These are phyloP conservation scores for Rosa persica DNA, from an alignment of 306 rosid species.

Conservation along the genomic window DNA sequence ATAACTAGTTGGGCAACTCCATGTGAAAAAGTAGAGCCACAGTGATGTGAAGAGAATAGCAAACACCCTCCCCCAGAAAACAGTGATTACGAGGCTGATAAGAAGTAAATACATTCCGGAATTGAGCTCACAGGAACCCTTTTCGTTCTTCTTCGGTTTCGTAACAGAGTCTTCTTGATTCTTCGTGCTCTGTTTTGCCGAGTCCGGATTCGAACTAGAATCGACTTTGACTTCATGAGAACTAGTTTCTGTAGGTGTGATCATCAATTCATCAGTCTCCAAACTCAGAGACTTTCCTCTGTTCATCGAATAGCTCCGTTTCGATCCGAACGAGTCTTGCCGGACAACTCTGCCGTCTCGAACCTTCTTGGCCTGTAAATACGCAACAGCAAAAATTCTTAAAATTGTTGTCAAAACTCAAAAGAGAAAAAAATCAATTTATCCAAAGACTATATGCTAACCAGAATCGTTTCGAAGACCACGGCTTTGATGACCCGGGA, in stretches of 20 bases:
- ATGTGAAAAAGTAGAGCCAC: constrained; percentile 39
- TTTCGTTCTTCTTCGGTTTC: constrained; percentile 27
- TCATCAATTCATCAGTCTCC: constrained; percentile 14
- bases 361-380: constrained; percentile 41
- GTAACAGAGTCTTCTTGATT: not conserved
- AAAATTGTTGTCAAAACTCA: not conserved
- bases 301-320: constrained; percentile 23
- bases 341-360: constrained; percentile 22
- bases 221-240: not conserved
- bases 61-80: constrained; percentile 48
- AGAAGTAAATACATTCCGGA: constrained; percentile 41
- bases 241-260: not conserved
- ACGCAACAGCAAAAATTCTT: not conserved
- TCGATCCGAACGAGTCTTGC: constrained; percentile 41
- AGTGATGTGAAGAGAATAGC: constrained; percentile 47
- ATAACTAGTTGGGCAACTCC: constrained; percentile 11
- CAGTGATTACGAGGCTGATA: constrained; percentile 46
- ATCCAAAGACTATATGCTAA: constrained; percentile 13
- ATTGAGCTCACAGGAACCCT: constrained; percentile 15
- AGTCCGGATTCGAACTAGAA: not conserved
- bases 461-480: constrained; percentile 51
- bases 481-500: constrained; percentile 48
- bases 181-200: constrained; percentile 8
- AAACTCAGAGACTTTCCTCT: constrained; percentile 20
- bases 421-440: not conserved